These are phyloP conservation scores for Rhododendron simsii DNA, from an alignment of 148 eudicot genomes.

Conservation along the genomic window DNA sequence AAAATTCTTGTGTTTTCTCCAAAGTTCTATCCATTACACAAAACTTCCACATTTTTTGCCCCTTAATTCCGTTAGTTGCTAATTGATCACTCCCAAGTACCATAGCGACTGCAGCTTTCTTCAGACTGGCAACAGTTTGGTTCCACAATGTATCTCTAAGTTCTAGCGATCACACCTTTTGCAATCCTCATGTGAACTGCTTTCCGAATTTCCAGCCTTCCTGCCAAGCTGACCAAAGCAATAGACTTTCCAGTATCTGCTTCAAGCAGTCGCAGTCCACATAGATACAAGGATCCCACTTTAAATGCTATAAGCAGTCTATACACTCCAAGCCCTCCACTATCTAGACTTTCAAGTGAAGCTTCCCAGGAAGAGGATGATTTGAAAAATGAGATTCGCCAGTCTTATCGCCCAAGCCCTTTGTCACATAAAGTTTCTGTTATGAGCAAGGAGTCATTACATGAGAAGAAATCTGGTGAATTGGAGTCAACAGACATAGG, in stretches of 20 bases:
- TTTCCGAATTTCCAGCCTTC: constrained; percentile 44
- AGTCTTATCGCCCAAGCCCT: constrained; percentile 34
- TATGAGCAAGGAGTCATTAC: constrained; percentile 13
- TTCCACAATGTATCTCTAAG: not conserved
- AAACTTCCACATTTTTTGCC: not conserved
- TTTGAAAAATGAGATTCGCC: constrained; percentile 8
- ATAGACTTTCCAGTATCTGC: constrained; percentile 33
- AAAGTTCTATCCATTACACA: not conserved
- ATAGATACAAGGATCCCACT: constrained; percentile 16
- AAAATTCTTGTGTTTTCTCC: not conserved
- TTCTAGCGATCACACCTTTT: not conserved
- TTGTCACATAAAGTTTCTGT: constrained; percentile 37
- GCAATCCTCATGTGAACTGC: not conserved
- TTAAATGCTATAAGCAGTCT: constrained; percentile 18
- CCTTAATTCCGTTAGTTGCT: not conserved
- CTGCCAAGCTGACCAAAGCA: constrained; percentile 43
- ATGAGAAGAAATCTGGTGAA: constrained; percentile 22
- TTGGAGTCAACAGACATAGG: constrained; percentile 11
- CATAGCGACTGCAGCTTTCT: not conserved
- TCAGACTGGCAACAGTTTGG: not conserved
- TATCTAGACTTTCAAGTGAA: constrained; percentile 45
- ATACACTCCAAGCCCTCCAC: constrained; percentile 26
- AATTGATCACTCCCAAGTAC: not conserved
- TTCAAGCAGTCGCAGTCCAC: constrained; percentile 28
- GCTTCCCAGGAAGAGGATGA: constrained; percentile 22